phyloP scores from a whole-genome alignment of 2,329 filamentous ascomycete species.

The Fusarium nisikadoi region DNA sequence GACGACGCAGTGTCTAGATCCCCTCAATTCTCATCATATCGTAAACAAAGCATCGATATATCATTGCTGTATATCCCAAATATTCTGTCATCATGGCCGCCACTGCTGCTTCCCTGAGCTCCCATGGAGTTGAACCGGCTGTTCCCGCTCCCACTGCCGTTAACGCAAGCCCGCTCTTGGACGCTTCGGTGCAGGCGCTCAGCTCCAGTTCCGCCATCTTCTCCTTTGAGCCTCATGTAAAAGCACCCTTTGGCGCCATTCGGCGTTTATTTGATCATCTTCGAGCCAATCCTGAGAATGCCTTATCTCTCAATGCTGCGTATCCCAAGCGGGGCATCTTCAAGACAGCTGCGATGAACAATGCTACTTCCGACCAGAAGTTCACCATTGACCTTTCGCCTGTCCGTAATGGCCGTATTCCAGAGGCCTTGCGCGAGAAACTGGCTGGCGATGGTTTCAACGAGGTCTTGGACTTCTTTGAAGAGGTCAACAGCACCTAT shows the following conservation, averaged over 20 bases:
- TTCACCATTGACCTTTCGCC: slow-evolving; percentile 1
- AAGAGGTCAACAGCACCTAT: neutral
- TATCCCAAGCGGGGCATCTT: slow-evolving; percentile 1
- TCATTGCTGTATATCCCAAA: neutral
- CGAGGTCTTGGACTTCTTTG: neutral
- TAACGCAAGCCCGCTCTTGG: neutral
- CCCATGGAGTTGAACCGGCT: rapidly evolving
- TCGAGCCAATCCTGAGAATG: neutral
- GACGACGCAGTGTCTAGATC: neutral
- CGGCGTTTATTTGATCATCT: neutral
- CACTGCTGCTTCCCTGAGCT: neutral
- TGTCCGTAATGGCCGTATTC: neutral
- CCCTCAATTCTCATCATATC: neutral
- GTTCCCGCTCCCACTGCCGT: neutral
- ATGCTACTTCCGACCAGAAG: neutral
- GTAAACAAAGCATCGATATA: neutral
- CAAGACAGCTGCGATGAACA: neutral
- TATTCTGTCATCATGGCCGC: neutral
- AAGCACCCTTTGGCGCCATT: neutral
- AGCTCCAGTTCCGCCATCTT: neutral
- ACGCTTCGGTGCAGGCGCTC: neutral
- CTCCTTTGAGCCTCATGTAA: neutral
- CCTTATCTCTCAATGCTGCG: neutral
- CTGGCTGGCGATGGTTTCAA: neutral
- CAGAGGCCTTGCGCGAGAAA: neutral